Percentiles rank a stretch among this genome's conserved stretches.
These are phyloP conservation scores for Starmerella apicola DNA, from an alignment of 805 yeast species.

Conservation along the genomic window DNA sequence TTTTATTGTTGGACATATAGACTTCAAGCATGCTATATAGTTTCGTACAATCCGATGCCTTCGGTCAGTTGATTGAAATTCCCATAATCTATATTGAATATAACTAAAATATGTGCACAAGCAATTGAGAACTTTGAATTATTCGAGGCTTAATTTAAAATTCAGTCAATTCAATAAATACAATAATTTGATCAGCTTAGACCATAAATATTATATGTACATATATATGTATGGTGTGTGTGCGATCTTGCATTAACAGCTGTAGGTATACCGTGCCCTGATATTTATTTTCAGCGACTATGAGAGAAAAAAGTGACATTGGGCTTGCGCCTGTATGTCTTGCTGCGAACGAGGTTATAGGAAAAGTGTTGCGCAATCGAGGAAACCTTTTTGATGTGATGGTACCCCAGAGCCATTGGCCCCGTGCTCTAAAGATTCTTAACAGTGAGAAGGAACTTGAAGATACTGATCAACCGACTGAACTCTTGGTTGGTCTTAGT, in stretches of 20 bases:
- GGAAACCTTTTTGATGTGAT: conserved; percentile 27
- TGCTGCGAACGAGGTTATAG: conserved; percentile 24
- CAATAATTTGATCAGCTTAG: background rate
- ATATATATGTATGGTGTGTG: background rate
- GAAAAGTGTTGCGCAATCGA: conserved; percentile 23
- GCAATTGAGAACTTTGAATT: too few relatives aligned
- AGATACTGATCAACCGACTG: background rate
- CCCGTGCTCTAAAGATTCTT: conserved; percentile 5
- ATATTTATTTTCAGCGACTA: background rate
- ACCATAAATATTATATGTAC: background rate
- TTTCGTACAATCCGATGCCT: too few relatives aligned
- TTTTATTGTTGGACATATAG: too few relatives aligned
- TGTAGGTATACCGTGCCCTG: too few relatives aligned
- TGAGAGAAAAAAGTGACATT: conserved; percentile 9
- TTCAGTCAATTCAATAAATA: too few relatives aligned
- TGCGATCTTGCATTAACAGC: too few relatives aligned
- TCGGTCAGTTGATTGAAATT: too few relatives aligned
- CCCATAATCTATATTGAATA: too few relatives aligned
- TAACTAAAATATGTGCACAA: too few relatives aligned
- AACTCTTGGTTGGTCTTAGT: conserved; percentile 26
- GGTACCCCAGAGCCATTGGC: conserved; percentile 20
- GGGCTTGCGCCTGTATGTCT: conserved; percentile 25
- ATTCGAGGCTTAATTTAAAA: too few relatives aligned
- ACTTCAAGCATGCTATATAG: too few relatives aligned
- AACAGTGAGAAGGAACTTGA: conserved; percentile 1